phyloP scores from a whole-genome alignment of 208 protist species.

The Perkinsela sp. region DNA sequence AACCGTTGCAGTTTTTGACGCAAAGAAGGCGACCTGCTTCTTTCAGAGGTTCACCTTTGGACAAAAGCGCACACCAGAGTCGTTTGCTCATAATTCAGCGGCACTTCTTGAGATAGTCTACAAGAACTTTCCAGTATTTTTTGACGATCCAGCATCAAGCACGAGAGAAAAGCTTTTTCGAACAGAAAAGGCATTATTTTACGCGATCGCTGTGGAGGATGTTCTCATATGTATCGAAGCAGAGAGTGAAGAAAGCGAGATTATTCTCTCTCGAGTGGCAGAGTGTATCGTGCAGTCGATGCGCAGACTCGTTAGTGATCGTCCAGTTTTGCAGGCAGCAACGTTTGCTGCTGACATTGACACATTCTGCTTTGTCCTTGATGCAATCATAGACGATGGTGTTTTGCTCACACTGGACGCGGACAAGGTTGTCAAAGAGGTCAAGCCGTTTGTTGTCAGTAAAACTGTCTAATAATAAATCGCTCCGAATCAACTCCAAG shows the following conservation, averaged over 20 bases:
- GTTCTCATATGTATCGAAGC: neutral
- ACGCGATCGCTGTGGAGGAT: neutral
- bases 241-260: neutral
- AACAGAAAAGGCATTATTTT: neutral
- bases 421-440: neutral
- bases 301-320: neutral
- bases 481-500: too few relatives aligned
- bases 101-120: neutral
- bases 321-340: neutral
- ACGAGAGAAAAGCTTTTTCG: neutral
- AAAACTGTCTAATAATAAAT: too few relatives aligned
- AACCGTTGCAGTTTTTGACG: neutral
- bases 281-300: neutral
- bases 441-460: neutral
- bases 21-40: neutral
- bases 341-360: neutral
- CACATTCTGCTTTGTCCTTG: neutral
- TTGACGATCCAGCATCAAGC: neutral
- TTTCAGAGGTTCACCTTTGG: neutral
- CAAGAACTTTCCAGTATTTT: neutral
- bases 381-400: neutral
- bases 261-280: neutral
- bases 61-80: neutral
- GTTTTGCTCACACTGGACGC: neutral
- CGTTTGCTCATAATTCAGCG: neutral